Conservation (phyloP, 345 rosid species). For the Populus deltoides region DNA sequence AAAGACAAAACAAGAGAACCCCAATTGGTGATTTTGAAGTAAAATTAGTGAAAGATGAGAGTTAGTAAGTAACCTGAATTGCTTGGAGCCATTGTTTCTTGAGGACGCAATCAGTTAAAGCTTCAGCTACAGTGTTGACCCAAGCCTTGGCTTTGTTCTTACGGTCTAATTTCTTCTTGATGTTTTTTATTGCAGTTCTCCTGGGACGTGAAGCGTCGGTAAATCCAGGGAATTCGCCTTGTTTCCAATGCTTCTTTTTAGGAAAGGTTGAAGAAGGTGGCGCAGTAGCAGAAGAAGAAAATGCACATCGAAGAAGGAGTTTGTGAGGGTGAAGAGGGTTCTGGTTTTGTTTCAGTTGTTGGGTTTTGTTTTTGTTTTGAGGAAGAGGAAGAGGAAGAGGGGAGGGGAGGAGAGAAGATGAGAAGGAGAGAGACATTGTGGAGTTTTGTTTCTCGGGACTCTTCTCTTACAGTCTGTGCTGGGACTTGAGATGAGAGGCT, state of each 20-base stretch:
- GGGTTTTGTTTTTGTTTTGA: background rate
- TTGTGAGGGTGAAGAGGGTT: background rate
- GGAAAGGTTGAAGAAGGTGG: conserved; percentile 33
- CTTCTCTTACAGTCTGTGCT: background rate
- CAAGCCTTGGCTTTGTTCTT: conserved; percentile 67
- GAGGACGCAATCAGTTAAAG: conserved; percentile 63
- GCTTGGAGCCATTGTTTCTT: conserved; percentile 82
- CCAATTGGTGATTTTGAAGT: background rate
- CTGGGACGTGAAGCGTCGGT: conserved; percentile 35
- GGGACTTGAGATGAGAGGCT: too few relatives aligned
- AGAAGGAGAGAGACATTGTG: conserved; percentile 53
- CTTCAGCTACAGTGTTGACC: conserved; percentile 77
- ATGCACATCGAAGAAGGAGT: background rate
- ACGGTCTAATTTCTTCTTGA: conserved; percentile 71
- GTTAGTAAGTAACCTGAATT: conserved; percentile 49
- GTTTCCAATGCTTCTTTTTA: conserved; percentile 69
- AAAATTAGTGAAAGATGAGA: background rate
- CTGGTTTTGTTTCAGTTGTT: background rate
- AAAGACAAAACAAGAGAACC: background rate
- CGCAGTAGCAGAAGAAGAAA: conserved; percentile 11
- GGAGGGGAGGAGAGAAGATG: conserved; percentile 48
- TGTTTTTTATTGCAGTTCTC: conserved; percentile 56
- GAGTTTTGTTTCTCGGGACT: background rate
- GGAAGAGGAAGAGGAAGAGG: conserved; percentile 45
- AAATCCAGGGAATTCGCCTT: conserved; percentile 71